Conservation (phyloP, 495 filamentous ascomycete species). For the Penicillium pancosmium region DNA sequence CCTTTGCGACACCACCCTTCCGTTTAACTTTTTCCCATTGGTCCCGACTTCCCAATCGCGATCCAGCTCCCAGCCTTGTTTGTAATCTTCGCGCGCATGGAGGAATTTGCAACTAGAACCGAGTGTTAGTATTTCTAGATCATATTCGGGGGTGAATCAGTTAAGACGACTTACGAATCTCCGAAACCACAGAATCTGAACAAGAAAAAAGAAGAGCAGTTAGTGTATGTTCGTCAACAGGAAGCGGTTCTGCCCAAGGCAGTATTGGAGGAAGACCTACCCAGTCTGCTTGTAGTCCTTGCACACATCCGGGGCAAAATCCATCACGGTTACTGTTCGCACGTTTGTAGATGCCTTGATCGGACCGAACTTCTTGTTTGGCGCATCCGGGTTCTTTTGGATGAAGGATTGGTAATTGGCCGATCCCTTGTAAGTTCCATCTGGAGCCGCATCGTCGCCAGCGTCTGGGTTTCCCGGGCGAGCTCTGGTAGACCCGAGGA, state of each 20-base stretch:
- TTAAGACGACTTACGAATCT: conserved; percentile 39
- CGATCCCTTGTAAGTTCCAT: conserved; percentile 78
- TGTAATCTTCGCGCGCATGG: conserved; percentile 85
- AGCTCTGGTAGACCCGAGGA: conserved; percentile 64
- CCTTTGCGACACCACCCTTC: conserved; percentile 61
- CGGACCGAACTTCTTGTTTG: conserved; percentile 73
- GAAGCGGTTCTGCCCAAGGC: too few relatives aligned
- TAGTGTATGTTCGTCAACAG: background rate
- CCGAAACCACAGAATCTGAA: conserved; percentile 67
- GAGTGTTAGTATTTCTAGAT: background rate
- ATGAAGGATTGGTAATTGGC: conserved; percentile 75
- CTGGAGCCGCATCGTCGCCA: conserved; percentile 33
- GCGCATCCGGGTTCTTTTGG: conserved; percentile 80
- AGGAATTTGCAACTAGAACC: conserved; percentile 74
- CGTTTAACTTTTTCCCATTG: conserved; percentile 69
- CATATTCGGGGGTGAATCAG: background rate
- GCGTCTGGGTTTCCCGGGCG: conserved; percentile 19
- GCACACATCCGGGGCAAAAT: conserved; percentile 92
- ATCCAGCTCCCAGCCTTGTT: conserved; percentile 94
- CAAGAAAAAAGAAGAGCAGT: background rate
- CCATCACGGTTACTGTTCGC: conserved; percentile 84
- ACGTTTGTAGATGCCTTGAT: conserved; percentile 89
- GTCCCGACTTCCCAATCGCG: conserved; percentile 86
- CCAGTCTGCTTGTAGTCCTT: conserved; percentile 95
- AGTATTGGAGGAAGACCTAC: conserved; percentile 5